Conservation (phyloP, 768 basidiomycete genomes). For the Pseudohyphozyma bogoriensis region DNA sequence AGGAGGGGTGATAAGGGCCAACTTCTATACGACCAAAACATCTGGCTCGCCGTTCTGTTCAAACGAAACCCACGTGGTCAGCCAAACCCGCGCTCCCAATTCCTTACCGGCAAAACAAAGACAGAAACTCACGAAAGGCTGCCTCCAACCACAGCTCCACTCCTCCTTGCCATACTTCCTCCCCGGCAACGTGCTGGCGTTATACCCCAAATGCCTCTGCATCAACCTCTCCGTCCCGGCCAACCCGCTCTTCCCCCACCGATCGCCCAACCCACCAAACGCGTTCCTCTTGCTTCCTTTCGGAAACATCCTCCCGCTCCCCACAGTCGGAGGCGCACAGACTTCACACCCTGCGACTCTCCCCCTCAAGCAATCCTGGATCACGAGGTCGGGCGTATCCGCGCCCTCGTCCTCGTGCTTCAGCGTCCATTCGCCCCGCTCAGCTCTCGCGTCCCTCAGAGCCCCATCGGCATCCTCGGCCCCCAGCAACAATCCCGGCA, state of each 20-base stretch:
- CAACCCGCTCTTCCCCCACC: constrained; percentile 16
- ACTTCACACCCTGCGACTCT: constrained; percentile 1
- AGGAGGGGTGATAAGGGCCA: no score
- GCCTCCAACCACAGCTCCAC: constrained; percentile 20
- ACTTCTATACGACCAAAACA: constrained; percentile 11
- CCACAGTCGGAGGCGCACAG: not conserved
- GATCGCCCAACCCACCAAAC: not conserved
- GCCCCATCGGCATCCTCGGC: constrained; percentile 1
- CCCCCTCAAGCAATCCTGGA: constrained; percentile 19
- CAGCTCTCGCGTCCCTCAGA: constrained; percentile 4
- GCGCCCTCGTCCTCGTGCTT: constrained; percentile 8
- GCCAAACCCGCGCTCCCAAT: not conserved
- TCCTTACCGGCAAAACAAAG: not conserved
- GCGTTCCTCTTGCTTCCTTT: not conserved
- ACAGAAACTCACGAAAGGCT: constrained; percentile 12
- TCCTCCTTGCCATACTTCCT: constrained; percentile 18
- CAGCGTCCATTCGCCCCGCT: not conserved
- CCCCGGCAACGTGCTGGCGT: constrained; percentile 17
- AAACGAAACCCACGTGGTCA: not conserved
- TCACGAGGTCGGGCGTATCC: constrained; percentile 20
- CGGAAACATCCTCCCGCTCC: not conserved
- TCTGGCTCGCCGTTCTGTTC: constrained; percentile 21
- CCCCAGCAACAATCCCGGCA: constrained; percentile 12
- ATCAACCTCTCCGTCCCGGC: constrained; percentile 11
- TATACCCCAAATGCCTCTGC: constrained; percentile 14